phyloP scores from a whole-genome alignment of 257 asterid species.

The Gynochthodes officinalis region DNA sequence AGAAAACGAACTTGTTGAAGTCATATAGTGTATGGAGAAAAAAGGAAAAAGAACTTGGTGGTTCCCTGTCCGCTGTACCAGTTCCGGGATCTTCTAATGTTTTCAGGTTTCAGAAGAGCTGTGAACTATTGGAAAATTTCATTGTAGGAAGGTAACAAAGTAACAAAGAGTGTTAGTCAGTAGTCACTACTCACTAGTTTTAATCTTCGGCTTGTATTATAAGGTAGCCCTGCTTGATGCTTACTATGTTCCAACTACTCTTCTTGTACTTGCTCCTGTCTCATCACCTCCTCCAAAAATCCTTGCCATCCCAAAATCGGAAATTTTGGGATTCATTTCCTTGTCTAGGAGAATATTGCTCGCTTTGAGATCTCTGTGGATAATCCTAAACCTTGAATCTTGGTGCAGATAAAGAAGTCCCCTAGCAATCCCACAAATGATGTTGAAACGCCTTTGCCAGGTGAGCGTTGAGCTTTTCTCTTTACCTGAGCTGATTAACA shows the following conservation, averaged over 20 bases:
- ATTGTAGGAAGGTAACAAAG: too few species aligned
- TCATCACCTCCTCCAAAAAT: slow-evolving; percentile 43
- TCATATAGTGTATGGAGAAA: too few species aligned
- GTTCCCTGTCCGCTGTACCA: too few species aligned
- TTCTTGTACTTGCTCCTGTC: slow-evolving; percentile 39
- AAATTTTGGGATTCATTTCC: slow-evolving; percentile 51
- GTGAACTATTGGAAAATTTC: too few species aligned
- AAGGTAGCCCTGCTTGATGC: neutral
- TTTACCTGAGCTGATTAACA: slow-evolving; percentile 16
- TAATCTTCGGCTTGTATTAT: neutral
- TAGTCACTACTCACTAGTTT: neutral
- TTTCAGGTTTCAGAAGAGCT: too few species aligned
- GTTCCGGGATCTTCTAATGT: too few species aligned
- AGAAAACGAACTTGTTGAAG: too few species aligned
- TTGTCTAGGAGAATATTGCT: slow-evolving; percentile 48
- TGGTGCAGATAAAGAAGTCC: slow-evolving; percentile 51
- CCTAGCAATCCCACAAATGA: slow-evolving; percentile 44
- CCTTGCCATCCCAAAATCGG: slow-evolving; percentile 54
- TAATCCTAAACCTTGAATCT: slow-evolving; percentile 45
- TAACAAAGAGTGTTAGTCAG: neutral
- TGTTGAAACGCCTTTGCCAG: slow-evolving; percentile 38
- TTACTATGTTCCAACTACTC: slow-evolving; percentile 52
- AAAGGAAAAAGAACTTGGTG: too few species aligned
- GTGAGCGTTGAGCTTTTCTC: slow-evolving; percentile 27
- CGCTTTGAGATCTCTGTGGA: slow-evolving; percentile 51